Evolutionary conservation across 2,329 filamentous ascomycete species (phyloP).

Genomic region (Fusarium goolgardi): DNA sequence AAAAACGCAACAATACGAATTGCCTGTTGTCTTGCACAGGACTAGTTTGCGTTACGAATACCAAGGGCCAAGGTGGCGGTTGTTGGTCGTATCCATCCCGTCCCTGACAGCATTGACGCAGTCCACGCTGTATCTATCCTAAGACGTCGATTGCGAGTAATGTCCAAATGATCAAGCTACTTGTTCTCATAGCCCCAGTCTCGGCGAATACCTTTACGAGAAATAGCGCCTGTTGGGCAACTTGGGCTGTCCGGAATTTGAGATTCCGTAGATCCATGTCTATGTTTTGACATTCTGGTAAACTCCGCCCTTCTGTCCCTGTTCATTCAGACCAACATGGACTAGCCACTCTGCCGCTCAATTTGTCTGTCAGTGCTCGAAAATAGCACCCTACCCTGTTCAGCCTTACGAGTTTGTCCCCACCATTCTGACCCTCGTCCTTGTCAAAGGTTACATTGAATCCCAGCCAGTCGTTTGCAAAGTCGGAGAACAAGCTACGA

Average conservation of each 20-base stretch:
- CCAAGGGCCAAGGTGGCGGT: not conserved
- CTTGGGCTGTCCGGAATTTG: conserved; percentile 9
- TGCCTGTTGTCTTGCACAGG: conserved; percentile 10
- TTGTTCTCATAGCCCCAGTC: conserved; percentile 17
- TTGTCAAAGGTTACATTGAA: conserved; percentile 28
- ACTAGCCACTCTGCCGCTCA: conserved; percentile 7
- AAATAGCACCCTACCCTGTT: conserved; percentile 45
- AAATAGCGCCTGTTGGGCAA: conserved; percentile 20
- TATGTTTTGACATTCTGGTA: conserved; percentile 16
- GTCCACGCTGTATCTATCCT: conserved; percentile 6
- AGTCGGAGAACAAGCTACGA: conserved; percentile 21
- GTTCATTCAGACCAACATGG: conserved; percentile 19
- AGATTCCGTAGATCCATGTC: conserved; percentile 24
- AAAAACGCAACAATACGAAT: conserved; percentile 16
- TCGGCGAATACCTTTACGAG: conserved; percentile 38
- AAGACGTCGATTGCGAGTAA: conserved; percentile 16
- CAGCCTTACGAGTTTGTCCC: conserved; percentile 45
- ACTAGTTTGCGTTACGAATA: not conserved
- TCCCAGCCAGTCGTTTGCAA: conserved; percentile 11
- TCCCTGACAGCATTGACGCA: conserved; percentile 20
- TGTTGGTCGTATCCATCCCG: conserved; percentile 3
- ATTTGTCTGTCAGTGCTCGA: conserved; percentile 20
- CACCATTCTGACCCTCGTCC: conserved; percentile 38
- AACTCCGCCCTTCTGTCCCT: conserved; percentile 29
- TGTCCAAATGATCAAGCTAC: not conserved